These are phyloP conservation scores for Pulveroboletus sp. DNA, from an alignment of 768 basidiomycete genomes.

Conservation along the genomic window DNA sequence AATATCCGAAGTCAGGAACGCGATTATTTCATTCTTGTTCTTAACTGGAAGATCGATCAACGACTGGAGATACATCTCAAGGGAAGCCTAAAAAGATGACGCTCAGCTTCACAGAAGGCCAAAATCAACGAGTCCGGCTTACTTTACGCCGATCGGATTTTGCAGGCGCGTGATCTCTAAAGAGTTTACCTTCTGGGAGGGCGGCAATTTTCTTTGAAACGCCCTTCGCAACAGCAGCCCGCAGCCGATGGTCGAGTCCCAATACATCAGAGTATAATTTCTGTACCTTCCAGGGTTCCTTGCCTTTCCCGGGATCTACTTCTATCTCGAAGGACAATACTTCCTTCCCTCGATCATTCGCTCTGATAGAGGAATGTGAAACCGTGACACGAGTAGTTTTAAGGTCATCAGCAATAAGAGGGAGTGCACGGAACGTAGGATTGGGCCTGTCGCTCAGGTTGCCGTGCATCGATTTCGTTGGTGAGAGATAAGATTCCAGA, in stretches of 20 bases:
- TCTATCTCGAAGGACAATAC: conserved; percentile 83
- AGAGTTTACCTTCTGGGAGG: conserved; percentile 88
- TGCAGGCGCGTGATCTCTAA: conserved; percentile 96
- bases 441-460: conserved; percentile 24
- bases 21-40: conserved; percentile 84
- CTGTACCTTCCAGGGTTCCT: conserved; percentile 79
- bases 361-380: conserved; percentile 76
- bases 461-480: conserved; percentile 17
- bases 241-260: conserved; percentile 77
- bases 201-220: conserved; percentile 73
- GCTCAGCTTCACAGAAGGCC: conserved; percentile 3
- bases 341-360: conserved; percentile 90
- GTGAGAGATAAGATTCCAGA: conserved; percentile 29
- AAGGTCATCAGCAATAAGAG: conserved; percentile 67
- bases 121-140: conserved; percentile 21
- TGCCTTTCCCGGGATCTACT: conserved; percentile 67
- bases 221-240: conserved; percentile 51
- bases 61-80: conserved; percentile 85
- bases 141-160: conserved; percentile 97
- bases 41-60: conserved; percentile 79
- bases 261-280: conserved; percentile 93
- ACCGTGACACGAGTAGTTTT: conserved; percentile 67
- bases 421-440: conserved; percentile 66
- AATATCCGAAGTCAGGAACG: conserved; percentile 89
- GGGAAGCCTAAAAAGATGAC: conserved; percentile 46